These are phyloP conservation scores for Conoideocrella luteorostrata DNA, from an alignment of 2,329 filamentous ascomycete genomes.

Conservation along the genomic window DNA sequence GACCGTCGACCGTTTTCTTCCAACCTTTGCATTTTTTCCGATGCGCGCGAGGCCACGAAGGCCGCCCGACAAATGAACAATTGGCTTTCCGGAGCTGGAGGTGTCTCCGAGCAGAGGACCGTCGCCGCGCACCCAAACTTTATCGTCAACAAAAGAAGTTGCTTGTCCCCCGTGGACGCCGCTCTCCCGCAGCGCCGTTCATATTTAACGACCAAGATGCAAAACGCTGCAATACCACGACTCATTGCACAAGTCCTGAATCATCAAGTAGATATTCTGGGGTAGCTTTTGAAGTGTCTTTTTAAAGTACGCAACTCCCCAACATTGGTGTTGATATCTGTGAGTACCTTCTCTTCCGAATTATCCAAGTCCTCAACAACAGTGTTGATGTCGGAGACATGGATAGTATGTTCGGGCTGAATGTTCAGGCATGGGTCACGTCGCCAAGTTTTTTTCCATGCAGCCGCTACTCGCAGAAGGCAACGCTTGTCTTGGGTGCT, in stretches of 20 bases:
- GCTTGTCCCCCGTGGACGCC: not conserved
- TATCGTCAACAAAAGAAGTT: not conserved
- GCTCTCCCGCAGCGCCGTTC: not conserved
- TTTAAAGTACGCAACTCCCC: no score
- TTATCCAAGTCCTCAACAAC: not conserved
- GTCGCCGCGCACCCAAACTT: slow-evolving; percentile 3
- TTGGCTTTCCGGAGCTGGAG: not conserved
- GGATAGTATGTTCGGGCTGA: not conserved
- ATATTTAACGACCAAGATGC: not conserved
- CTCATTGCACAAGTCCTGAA: not conserved
- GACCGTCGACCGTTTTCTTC: not conserved
- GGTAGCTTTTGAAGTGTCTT: no score
- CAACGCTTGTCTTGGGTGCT: not conserved
- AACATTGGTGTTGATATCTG: no score
- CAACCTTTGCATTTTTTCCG: slow-evolving; percentile 1
- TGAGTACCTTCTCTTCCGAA: no score
- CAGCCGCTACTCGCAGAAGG: slow-evolving; percentile 3
- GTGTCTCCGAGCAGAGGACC: not conserved
- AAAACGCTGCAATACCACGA: slow-evolving; percentile 1
- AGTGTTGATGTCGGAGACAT: not conserved
- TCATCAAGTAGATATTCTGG: no score
- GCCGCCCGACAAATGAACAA: not conserved
- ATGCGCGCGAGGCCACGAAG: slow-evolving; percentile 1
- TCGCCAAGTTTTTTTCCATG: slow-evolving; percentile 5
- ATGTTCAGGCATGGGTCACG: slow-evolving; percentile 1